Evolutionary conservation across 2,329 filamentous ascomycete species (phyloP).

Genomic region (Tolypocladium inflatum): DNA sequence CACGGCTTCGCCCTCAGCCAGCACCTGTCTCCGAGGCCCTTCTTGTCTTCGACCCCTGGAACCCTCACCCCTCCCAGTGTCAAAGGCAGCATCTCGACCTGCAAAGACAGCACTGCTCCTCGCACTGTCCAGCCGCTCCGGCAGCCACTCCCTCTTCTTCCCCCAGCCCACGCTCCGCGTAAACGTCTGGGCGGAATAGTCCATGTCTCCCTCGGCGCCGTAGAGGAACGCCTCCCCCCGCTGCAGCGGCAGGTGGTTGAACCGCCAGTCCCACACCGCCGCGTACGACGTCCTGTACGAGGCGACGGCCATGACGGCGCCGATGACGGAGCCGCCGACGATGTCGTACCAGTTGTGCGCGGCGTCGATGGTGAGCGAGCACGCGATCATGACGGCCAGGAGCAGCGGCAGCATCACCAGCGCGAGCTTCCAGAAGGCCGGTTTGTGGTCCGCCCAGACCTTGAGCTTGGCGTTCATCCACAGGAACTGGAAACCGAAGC

Average conservation of each 20-base stretch:
- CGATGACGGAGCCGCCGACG: constrained; percentile 53
- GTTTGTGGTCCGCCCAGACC: constrained; percentile 56
- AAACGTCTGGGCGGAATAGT: constrained; percentile 12
- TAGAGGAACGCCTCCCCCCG: constrained; percentile 11
- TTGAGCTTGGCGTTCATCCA: constrained; percentile 68
- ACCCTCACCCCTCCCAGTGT: not conserved
- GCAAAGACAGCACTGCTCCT: not conserved
- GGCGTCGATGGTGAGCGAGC: constrained; percentile 53
- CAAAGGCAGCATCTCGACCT: not conserved
- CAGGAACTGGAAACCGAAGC: constrained; percentile 53
- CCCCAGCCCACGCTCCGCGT: constrained; percentile 17
- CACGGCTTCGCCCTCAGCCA: not conserved
- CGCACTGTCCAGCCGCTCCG: not conserved
- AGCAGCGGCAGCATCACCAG: constrained; percentile 50
- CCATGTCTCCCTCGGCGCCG: constrained; percentile 7
- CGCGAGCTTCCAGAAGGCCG: constrained; percentile 57
- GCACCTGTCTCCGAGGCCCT: not conserved
- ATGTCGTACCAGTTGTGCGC: constrained; percentile 66
- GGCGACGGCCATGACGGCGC: constrained; percentile 50
- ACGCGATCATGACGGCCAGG: constrained; percentile 48
- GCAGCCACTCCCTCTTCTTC: constrained; percentile 7
- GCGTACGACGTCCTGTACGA: constrained; percentile 60
- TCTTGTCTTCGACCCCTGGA: not conserved
- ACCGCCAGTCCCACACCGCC: constrained; percentile 59
- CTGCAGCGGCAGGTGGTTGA: constrained; percentile 55